Evolutionary conservation across 108 stramenopile genomes (phyloP).

Genomic region (Aurantiochytrium sp.): DNA sequence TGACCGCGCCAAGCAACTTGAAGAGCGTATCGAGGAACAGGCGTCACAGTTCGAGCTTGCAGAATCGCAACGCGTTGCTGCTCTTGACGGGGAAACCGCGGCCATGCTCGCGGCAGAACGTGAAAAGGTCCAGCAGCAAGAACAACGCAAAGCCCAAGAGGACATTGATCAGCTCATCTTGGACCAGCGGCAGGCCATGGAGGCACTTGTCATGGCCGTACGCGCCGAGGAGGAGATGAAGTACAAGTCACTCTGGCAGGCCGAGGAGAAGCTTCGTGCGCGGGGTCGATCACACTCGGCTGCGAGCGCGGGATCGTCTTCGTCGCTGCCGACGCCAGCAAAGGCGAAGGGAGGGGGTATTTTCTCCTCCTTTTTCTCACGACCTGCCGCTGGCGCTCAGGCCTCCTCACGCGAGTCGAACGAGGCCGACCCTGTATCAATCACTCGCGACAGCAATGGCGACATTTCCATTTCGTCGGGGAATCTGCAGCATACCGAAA

Average conservation of each 20-base stretch:
- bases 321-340: background rate
- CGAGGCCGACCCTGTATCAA: no score
- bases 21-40: background rate
- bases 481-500: background rate
- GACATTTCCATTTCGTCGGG: background rate
- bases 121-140: background rate
- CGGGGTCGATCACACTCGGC: background rate
- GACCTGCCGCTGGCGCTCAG: background rate
- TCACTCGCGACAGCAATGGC: no score
- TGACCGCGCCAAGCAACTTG: background rate
- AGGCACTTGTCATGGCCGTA: background rate
- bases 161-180: background rate
- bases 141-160: background rate
- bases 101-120: background rate
- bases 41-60: background rate
- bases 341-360: background rate
- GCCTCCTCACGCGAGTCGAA: no score
- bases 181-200: slow-evolving; percentile 17
- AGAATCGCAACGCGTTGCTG: background rate
- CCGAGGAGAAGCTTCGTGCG: background rate
- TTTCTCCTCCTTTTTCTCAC: background rate
- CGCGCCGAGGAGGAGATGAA: slow-evolving; percentile 5
- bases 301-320: background rate
- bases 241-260: background rate
- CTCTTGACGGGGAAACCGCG: background rate